Base-by-base conservation (phyloP, 495 filamentous ascomycete species). In the Xylaria palmicola region DNA sequence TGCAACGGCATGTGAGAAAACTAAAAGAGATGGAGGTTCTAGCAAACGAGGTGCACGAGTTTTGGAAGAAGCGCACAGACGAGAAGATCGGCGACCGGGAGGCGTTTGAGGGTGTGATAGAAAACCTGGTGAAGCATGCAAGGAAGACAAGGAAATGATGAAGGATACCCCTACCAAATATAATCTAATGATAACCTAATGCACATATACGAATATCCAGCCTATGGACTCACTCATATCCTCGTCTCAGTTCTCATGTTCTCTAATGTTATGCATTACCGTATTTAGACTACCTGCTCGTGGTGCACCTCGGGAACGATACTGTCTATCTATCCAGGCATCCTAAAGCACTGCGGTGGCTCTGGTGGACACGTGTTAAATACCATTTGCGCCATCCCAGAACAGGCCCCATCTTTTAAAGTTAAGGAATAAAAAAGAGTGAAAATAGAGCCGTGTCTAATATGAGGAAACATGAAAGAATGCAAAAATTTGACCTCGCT, bases 21-120 rank as follows among this genome's bases (percentile, higher is more conserved):
- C 71, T 99, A 24, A 82, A 92, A 62, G 81, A 80, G 32, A 79
- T 90, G 68, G 87, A 87, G 15, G 75, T 76, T 2, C 80, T 81
- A 15, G 93, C 92, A 17, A 87, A 86, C 27, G 81, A 89, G 52
- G 88, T 94, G 41, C 80, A 97, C 32, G 89, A 90, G 59, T 96
- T 92, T 66, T 99, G 95, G 94, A 82, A 91, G 50, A 89, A 88
- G 79, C 79, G 87, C 65, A 86, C 86, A 32, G 92, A 97, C 68
- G 88, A 89, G 54, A 89, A 92, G 56, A 77, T 95, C 56, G 86
- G 89, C 27, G 93, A 99, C 64, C 90, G 95, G 66, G 93, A 97
- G 75, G 91, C 91, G 6, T 97, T 99, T 79, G 94, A 99, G 69
- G 91, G 90, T 0, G 94, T 99, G 8, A 97, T 99, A 81, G 95